Percentiles rank a stretch among this genome's conserved stretches.
Conservation (phyloP, 2,329 filamentous ascomycete species). For the Colletotrichum costaricense region DNA sequence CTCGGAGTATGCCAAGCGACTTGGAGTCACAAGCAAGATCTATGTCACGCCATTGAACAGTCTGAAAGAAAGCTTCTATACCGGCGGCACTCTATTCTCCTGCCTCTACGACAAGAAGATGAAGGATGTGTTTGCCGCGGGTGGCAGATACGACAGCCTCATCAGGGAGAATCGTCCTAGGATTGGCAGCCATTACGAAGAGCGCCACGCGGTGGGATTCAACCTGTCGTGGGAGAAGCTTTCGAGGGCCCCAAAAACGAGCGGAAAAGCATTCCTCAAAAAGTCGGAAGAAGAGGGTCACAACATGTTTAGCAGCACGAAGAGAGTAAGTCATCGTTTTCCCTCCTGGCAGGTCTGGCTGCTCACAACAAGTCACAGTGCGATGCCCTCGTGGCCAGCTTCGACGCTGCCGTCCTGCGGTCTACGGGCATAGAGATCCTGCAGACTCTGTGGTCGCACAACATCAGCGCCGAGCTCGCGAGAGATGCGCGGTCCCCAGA, state of each 20-base stretch:
- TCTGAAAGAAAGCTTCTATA: slow-evolving; percentile 92
- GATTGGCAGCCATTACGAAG: slow-evolving; percentile 69
- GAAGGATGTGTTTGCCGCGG: slow-evolving; percentile 89
- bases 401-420: slow-evolving; percentile 81
- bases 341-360: too few species aligned
- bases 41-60: slow-evolving; percentile 88
- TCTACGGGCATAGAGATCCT: slow-evolving; percentile 82
- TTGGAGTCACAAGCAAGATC: slow-evolving; percentile 81
- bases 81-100: slow-evolving; percentile 87
- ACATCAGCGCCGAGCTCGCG: slow-evolving; percentile 89
- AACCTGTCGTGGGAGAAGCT: slow-evolving; percentile 90
- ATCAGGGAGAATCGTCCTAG: slow-evolving; percentile 86
- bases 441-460: slow-evolving; percentile 82
- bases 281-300: slow-evolving; percentile 73
- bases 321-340: slow-evolving; percentile 3
- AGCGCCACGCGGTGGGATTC: slow-evolving; percentile 89
- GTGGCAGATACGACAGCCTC: slow-evolving; percentile 90
- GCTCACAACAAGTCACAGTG: slow-evolving; percentile 61
- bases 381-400: slow-evolving; percentile 90
- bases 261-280: slow-evolving; percentile 72
- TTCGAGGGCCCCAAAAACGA: slow-evolving; percentile 70
- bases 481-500: slow-evolving; percentile 82
- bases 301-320: slow-evolving; percentile 61
- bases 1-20: slow-evolving; percentile 78
- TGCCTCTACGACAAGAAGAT: slow-evolving; percentile 89